These are phyloP conservation scores for Parsonsia alboflavescens DNA, from an alignment of 257 asterid genomes.

Conservation along the genomic window DNA sequence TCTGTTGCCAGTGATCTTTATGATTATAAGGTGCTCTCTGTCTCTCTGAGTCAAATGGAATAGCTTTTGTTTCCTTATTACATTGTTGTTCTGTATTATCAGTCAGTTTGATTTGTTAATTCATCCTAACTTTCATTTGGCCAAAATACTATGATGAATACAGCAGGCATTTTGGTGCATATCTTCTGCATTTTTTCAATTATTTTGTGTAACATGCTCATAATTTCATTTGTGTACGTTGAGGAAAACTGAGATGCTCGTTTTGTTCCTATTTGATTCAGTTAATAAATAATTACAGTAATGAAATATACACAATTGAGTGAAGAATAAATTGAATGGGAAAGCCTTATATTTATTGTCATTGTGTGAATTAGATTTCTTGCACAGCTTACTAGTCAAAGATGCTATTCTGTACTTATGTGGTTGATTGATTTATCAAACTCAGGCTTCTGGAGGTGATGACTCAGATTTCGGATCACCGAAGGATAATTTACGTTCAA, in stretches of 20 bases:
- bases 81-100: background rate
- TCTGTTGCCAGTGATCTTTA: conserved; percentile 85
- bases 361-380: background rate
- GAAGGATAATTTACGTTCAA: conserved; percentile 33
- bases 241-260: background rate
- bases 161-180: background rate
- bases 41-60: conserved; percentile 8
- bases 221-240: background rate
- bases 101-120: background rate
- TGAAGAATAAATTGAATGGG: background rate
- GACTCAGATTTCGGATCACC: conserved; percentile 66
- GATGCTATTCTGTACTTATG: background rate
- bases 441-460: conserved; percentile 63
- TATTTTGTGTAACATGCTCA: background rate
- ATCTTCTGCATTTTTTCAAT: background rate
- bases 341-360: background rate
- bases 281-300: background rate
- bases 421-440: conserved; percentile 23
- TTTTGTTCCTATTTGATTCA: background rate
- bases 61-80: background rate
- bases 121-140: background rate
- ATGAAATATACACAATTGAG: background rate
- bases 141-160: background rate
- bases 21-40: conserved; percentile 68
- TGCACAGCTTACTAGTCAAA: background rate